Evolutionary conservation across 2,329 filamentous ascomycete species (phyloP), one percentile per base, ranked within the genome.

Genomic region (Allantophomopsis cytisporea): DNA sequence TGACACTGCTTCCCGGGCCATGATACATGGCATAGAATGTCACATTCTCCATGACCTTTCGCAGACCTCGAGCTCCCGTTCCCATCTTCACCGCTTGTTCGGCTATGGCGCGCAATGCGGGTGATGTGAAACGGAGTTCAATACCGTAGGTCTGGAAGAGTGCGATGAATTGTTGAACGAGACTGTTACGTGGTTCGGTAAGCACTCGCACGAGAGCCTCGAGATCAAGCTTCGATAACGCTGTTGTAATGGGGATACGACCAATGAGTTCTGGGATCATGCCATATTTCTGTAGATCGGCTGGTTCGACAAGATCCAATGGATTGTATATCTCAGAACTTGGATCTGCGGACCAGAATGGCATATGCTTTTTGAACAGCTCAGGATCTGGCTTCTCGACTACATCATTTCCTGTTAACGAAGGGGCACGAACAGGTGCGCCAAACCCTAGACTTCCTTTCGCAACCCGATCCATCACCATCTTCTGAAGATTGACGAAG

Each of bases 191-290:
- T 1, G 91, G 91, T 56, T 96, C 89, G 0, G 86, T 95, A 31
- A 98, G 69, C 45, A 98, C 91, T 39, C 88, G 79, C 39, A 89
- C 76, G 11, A 98, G 75, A 43, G 80, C 73, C 17, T 67, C 55
- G 12, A 69, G 63, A 2, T 73, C 74, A 1, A 98, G 69, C 0
- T 86, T 79, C 12, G 84, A 80, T 0, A 98, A 72, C 0, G 91
- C 84, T 44, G 86, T 87, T 37, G 87, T 82, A 42, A 94, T 85
- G 39, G 94, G 89, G 36, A 98, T 77, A 14, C 91, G 83, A n/a
- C 91, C 91, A 39, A 96, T 82, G n/a, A 95, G 69, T 60, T 95
- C 88, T 1, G 88, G 88, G 39, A 95, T 95, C 54, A 95, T 85
- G 12, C 88, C 89, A 53, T 87, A 95, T 34, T 71, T 73, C 58